Percentiles rank a stretch among this genome's conserved stretches.
These are phyloP conservation scores for Salicornia ramosissima DNA, from an alignment of 148 eudicot genomes.

Conservation along the genomic window DNA sequence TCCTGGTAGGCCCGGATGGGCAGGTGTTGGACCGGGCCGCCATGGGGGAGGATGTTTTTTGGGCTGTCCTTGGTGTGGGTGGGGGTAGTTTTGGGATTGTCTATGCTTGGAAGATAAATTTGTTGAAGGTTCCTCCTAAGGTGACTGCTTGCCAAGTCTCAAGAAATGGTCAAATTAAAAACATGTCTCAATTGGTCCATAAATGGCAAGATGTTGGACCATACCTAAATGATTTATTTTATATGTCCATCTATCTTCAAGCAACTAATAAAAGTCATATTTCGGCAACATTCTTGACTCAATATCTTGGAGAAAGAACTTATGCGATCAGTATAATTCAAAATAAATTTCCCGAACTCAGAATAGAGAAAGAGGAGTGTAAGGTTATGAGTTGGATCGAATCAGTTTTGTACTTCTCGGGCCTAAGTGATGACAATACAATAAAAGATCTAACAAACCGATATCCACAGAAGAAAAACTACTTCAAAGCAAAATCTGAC, in stretches of 20 bases:
- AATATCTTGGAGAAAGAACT: constrained; percentile 23
- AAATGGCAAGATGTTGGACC: constrained; percentile 38
- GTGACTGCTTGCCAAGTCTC: constrained; percentile 31
- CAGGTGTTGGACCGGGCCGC: constrained; percentile 17
- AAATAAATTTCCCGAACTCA: constrained; percentile 13
- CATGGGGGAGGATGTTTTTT: constrained; percentile 39
- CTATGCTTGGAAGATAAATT: constrained; percentile 35
- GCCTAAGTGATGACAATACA: constrained; percentile 4
- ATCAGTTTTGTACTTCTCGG: constrained; percentile 31
- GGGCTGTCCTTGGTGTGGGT: constrained; percentile 40
- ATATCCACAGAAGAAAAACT: constrained; percentile 19
- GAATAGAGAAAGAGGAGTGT: constrained; percentile 7
- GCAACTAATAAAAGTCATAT: constrained; percentile 18
- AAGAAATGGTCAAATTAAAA: constrained; percentile 20
- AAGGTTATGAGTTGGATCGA: constrained; percentile 34
- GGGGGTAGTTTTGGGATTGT: constrained; percentile 36
- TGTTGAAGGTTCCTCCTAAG: constrained; percentile 23
- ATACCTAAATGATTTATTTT: constrained; percentile 31
- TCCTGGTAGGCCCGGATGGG: constrained; percentile 19
- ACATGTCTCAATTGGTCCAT: constrained; percentile 25
- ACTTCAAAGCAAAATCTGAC: constrained; percentile 34
- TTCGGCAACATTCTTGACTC: too few relatives aligned
- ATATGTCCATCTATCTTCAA: constrained; percentile 15
- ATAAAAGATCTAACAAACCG: constrained; percentile 29
- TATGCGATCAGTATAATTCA: constrained; percentile 9